Conservation (phyloP, 352 stramenopile genomes). For the Phytophthora quininea region DNA sequence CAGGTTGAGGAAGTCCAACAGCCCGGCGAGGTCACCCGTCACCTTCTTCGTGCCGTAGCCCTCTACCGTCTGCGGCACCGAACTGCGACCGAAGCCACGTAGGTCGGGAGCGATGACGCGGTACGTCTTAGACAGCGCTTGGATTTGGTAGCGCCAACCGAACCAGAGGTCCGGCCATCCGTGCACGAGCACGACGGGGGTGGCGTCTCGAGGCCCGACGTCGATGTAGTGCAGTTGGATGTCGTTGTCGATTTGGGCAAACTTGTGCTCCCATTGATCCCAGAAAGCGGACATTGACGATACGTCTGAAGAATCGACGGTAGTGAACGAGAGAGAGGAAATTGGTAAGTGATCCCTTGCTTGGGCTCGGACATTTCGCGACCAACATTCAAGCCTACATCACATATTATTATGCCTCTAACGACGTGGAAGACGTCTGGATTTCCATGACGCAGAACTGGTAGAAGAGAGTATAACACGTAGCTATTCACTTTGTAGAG, state of each 20-base stretch:
- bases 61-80: conserved; percentile 40
- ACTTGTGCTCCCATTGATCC: background rate
- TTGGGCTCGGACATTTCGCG: too few species aligned
- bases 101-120: conserved; percentile 61
- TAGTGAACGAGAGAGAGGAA: background rate
- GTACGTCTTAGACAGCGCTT: conserved; percentile 49
- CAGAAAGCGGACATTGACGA: background rate
- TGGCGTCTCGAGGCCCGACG: conserved; percentile 40
- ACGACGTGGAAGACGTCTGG: too few species aligned
- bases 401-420: too few species aligned
- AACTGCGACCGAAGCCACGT: conserved; percentile 65
- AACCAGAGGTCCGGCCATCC: conserved; percentile 80
- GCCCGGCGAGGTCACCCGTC: conserved; percentile 42
- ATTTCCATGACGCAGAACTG: too few species aligned
- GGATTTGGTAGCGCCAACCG: conserved; percentile 71
- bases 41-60: conserved; percentile 64
- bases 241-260: background rate
- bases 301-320: background rate
- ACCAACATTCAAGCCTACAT: too few species aligned
- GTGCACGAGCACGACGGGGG: conserved; percentile 67
- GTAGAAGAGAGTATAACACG: too few species aligned
- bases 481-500: too few species aligned
- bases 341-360: background rate
- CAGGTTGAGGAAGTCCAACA: conserved; percentile 65
- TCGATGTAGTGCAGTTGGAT: background rate